These are phyloP conservation scores for Exophiala aquamarina DNA, from an alignment of 2,329 filamentous ascomycete species.

Conservation along the genomic window DNA sequence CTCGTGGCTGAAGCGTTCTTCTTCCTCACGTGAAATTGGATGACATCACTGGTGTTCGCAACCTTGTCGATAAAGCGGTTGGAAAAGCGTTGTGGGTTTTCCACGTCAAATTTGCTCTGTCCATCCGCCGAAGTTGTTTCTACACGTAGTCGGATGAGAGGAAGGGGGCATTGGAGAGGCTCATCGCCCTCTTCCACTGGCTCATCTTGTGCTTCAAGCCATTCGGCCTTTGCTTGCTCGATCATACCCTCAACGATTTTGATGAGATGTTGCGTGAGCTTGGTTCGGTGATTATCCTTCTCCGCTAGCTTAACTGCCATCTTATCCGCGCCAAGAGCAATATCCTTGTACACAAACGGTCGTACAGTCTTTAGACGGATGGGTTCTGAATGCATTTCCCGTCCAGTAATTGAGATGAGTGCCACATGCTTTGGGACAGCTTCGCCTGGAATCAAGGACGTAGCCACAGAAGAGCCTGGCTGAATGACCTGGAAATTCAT, in stretches of 20 bases:
- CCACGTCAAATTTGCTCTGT: constrained; percentile 74
- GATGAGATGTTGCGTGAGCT: constrained; percentile 76
- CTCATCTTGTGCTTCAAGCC: constrained; percentile 73
- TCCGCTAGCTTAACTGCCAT: constrained; percentile 75
- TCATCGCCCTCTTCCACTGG: constrained; percentile 57
- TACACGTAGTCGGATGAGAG: constrained; percentile 84
- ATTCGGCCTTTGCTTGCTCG: constrained; percentile 75
- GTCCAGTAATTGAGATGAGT: constrained; percentile 79
- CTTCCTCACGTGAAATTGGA: constrained; percentile 91
- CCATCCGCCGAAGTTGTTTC: constrained; percentile 85
- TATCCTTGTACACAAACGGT: constrained; percentile 84
- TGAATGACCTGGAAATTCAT: constrained; percentile 96
- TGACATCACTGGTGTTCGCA: constrained; percentile 89
- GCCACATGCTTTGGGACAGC: constrained; percentile 88
- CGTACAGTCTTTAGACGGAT: constrained; percentile 84
- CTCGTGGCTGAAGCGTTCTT: constrained; percentile 46
- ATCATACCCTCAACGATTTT: constrained; percentile 83
- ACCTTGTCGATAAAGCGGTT: constrained; percentile 88
- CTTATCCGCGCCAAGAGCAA: constrained; percentile 72
- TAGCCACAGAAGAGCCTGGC: constrained; percentile 92
- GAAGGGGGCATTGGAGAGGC: constrained; percentile 61
- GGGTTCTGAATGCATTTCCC: constrained; percentile 75
- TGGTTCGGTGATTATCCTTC: constrained; percentile 77
- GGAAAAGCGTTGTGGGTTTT: constrained; percentile 95
- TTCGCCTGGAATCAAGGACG: constrained; percentile 85